Base-by-base conservation (phyloP, 208 protist genomes). In the Balamuthia mandrillaris region DNA sequence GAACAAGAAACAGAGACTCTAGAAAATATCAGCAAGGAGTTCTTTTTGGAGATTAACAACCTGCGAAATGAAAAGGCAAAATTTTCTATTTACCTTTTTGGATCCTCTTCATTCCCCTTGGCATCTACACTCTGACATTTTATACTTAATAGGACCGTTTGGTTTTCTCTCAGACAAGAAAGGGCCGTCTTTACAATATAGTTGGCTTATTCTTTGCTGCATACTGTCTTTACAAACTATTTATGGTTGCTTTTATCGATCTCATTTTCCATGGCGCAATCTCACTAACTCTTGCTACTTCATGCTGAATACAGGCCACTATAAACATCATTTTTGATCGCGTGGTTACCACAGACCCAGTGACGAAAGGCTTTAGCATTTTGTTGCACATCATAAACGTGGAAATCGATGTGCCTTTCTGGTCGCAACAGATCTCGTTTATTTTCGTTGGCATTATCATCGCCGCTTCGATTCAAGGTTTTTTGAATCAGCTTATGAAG, bases 161-260 rank as follows among this genome's bases (percentile, higher is more conserved):
- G 9, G 29, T 41, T 29, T 92, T 92, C 42, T 92, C 91, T 6
- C 60, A 61, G 21, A 94, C 90, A 0, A 29, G 65, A 24, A 83
- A 88, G 29, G 91, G 91, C 24, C 81, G 52, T 37, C 61, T 90
- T 24, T 94, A 90, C 60, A 93, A 94, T 56, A 54, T 88, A 31
- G 58, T 92, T 4, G 92, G 92, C 51, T 91, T 89, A 51, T 91
- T 93, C 37, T 87, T 94, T 39, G 90, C 90, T 27, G 68, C 82
- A 47, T 94, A 93, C 78, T 94, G 92, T 68, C 52, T 94, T 14
- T 93, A 91, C 61, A 94, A 94, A 75, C 85, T 94, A 10, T 6
- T 93, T 21, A 94, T 94, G 90, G 89, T 93, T 72, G 29, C 31
- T 6, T 5, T 68, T 9, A 4, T 83, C 21, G 27, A n/a, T n/a